phyloP scores from a whole-genome alignment of 164 flowering plant species.

The Warburgia ugandensis region DNA sequence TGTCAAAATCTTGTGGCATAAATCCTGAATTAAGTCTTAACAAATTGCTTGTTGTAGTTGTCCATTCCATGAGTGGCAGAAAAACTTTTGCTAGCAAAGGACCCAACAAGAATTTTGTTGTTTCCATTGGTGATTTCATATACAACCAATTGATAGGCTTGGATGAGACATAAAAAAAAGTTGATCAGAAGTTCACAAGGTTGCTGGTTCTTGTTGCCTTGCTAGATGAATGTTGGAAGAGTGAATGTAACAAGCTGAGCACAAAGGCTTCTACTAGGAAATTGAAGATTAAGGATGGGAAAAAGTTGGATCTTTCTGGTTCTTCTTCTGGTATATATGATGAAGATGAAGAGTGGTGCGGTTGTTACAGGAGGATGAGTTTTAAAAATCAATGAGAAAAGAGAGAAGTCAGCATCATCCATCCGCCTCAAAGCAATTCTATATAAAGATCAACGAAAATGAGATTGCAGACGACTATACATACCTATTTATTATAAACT shows the following conservation, averaged over 20 bases:
- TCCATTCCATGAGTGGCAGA: constrained; percentile 62
- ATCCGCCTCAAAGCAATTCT: constrained; percentile 37
- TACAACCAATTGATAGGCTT: constrained; percentile 74
- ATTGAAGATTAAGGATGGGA: constrained; percentile 24
- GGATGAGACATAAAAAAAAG: constrained; percentile 53
- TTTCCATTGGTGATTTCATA: constrained; percentile 77
- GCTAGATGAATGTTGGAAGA: constrained; percentile 45
- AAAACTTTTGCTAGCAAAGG: constrained; percentile 42
- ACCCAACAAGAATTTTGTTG: constrained; percentile 51
- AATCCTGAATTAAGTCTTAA: constrained; percentile 52
- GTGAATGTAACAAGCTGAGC: constrained; percentile 11
- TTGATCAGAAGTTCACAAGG: constrained; percentile 39
- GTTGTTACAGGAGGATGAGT: constrained; percentile 71
- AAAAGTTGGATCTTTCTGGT: constrained; percentile 8
- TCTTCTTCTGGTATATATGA: constrained; percentile 18
- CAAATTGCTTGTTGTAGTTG: constrained; percentile 70
- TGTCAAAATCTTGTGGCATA: constrained; percentile 60
- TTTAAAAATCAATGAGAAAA: constrained; percentile 63
- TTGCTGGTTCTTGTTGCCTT: constrained; percentile 59
- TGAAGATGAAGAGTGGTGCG: constrained; percentile 69
- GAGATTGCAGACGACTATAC: constrained; percentile 95
- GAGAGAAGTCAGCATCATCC: constrained; percentile 29
- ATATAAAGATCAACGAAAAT: constrained; percentile 86
- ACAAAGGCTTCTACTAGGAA: constrained; percentile 15
- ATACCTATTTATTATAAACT: constrained; percentile 73